phyloP scores from a whole-genome alignment of 345 rosid species.

The Salix udensis region DNA sequence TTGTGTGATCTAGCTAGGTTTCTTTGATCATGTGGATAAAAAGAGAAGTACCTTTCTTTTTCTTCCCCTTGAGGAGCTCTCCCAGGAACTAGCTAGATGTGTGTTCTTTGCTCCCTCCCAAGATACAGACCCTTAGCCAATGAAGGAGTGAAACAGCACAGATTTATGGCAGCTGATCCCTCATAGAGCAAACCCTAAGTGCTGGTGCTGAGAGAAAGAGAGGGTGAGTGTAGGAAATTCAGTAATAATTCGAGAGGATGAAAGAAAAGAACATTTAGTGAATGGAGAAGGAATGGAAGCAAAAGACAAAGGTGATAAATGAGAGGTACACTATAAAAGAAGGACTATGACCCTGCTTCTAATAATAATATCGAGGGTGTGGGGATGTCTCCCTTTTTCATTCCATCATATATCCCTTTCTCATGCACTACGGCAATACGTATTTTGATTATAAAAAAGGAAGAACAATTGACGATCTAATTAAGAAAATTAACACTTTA shows the following conservation, averaged over 20 bases:
- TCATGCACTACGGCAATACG: constrained; percentile 24
- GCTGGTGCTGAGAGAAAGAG: constrained; percentile 1
- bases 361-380: constrained; percentile 55
- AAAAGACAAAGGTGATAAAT: constrained; percentile 72
- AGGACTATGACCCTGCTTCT: constrained; percentile 71
- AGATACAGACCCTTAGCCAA: constrained; percentile 26
- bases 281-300: constrained; percentile 54
- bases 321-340: constrained; percentile 56
- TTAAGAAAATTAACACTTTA: not conserved
- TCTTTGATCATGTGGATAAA: constrained; percentile 32
- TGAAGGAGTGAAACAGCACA: constrained; percentile 18
- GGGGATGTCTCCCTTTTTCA: constrained; percentile 55
- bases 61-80: constrained; percentile 15
- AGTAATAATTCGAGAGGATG: constrained; percentile 14
- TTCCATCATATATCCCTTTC: constrained; percentile 25
- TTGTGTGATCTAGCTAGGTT: constrained; percentile 30
- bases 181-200: constrained; percentile 46
- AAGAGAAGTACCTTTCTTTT: constrained; percentile 27
- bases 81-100: constrained; percentile 14
- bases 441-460: not conserved
- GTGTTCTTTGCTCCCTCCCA: constrained; percentile 26
- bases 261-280: constrained; percentile 40
- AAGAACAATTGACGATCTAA: not conserved
- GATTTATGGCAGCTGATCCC: constrained; percentile 14
- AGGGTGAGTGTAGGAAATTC: constrained; percentile 11